phyloP scores from a whole-genome alignment of 768 basidiomycete species.

The Zangia roseola region DNA sequence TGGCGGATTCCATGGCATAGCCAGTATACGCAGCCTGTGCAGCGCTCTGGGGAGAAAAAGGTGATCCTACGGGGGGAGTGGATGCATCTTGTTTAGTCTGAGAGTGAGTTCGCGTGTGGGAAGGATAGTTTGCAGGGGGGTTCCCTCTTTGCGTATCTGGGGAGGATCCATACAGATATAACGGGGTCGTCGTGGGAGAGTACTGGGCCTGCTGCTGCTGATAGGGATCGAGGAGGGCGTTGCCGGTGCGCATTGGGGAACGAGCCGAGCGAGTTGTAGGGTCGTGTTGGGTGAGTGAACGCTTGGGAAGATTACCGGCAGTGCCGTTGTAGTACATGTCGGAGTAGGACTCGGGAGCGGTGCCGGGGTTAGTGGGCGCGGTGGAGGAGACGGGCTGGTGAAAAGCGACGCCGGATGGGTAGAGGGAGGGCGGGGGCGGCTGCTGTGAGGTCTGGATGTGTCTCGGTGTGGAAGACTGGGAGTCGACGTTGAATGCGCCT shows the following conservation, averaged over 20 bases:
- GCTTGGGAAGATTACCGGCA: conserved; percentile 49
- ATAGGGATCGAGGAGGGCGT: conserved; percentile 66
- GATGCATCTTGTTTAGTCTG: conserved; percentile 52
- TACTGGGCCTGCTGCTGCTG: conserved; percentile 66
- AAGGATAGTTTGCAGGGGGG: conserved; percentile 45
- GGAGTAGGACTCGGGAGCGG: conserved; percentile 46
- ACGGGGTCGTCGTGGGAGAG: conserved; percentile 50
- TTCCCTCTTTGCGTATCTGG: conserved; percentile 41
- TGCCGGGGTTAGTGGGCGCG: conserved; percentile 33
- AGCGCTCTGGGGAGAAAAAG: conserved; percentile 56
- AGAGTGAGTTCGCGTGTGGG: conserved; percentile 58
- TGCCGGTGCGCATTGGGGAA: conserved; percentile 61
- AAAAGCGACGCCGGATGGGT: conserved; percentile 57
- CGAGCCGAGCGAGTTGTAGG: conserved; percentile 49
- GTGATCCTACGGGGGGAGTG: conserved; percentile 46
- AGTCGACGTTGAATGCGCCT: conserved; percentile 43
- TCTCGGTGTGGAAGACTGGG: conserved; percentile 19
- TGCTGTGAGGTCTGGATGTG: conserved; percentile 34
- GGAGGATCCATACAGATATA: conserved; percentile 43
- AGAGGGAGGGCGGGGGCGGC: conserved; percentile 48
- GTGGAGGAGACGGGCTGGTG: conserved; percentile 47
- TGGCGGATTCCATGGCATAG: conserved; percentile 65
- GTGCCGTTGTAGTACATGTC: conserved; percentile 65
- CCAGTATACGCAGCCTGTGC: conserved; percentile 43
- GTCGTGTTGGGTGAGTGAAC: conserved; percentile 54